phyloP scores from a whole-genome alignment of 2,329 filamentous ascomycete species.

The Alternaria arbusti region DNA sequence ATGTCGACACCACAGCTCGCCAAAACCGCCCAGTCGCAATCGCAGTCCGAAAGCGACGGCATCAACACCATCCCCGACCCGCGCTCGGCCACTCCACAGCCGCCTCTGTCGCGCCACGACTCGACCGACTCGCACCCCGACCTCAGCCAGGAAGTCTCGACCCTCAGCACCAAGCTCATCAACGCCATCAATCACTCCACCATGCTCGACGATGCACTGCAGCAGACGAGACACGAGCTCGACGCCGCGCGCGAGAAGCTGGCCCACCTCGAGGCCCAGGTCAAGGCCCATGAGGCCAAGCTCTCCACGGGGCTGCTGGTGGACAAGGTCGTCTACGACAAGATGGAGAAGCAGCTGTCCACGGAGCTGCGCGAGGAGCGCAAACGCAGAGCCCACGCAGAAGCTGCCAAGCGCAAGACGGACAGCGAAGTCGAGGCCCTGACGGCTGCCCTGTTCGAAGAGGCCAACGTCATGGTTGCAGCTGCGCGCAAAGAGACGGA shows the following conservation, averaged over 20 bases:
- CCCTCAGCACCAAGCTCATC: constrained; percentile 92
- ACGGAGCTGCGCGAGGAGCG: constrained; percentile 53
- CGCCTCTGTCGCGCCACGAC: constrained; percentile 45
- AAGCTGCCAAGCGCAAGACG: constrained; percentile 80
- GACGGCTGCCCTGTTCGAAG: constrained; percentile 93
- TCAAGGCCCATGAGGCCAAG: constrained; percentile 72
- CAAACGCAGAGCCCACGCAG: constrained; percentile 50
- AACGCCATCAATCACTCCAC: constrained; percentile 98
- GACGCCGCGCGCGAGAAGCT: constrained; percentile 74
- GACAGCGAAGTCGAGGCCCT: constrained; percentile 91
- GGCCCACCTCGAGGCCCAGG: constrained; percentile 70
- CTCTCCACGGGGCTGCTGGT: constrained; percentile 78
- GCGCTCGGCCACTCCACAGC: constrained; percentile 50
- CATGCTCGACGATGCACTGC: constrained; percentile 84
- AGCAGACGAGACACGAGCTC: constrained; percentile 81
- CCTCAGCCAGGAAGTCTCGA: constrained; percentile 78
- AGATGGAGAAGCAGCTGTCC: constrained; percentile 50
- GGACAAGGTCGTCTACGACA: constrained; percentile 74
- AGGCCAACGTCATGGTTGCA: constrained; percentile 98
- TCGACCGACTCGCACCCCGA: constrained; percentile 64
- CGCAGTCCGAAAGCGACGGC: constrained; percentile 59
- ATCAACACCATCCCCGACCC: constrained; percentile 72
- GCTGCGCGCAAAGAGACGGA: constrained; percentile 86
- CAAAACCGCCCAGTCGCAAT: constrained; percentile 41
- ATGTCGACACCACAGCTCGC: constrained; percentile 46